Base-by-base conservation (phyloP, 225 moss, liverwort and hornwort species). In the Polytrichum commune region DNA sequence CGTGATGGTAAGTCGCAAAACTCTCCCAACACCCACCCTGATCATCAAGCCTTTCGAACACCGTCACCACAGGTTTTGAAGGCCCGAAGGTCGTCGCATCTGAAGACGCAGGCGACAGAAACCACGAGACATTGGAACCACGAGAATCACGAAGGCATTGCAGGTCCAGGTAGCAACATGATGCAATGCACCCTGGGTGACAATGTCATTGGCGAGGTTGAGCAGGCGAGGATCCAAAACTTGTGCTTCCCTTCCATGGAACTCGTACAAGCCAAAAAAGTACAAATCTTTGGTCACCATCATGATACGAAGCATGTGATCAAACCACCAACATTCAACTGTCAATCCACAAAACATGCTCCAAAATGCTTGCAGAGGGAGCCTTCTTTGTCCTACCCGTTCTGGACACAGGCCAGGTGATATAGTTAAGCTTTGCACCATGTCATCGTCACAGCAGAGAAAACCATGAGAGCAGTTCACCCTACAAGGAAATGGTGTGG, bases 191-290 rank as follows among this genome's bases (percentile, higher is more conserved):
- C 64, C 55, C 73, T 55, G 33, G 19, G 56, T 13, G 75, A 75
- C 60, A 84, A 79, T 60, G 67, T 79, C 65, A 80, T 81, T n/a
- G 77, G 75, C 27, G 84, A 88, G 38, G 75, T 72, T 67, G 87
- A 84, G 70, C 74, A 79, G 38, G 61, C 79, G 57, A 75, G 77
- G 75, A 81, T 84, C 55, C 81, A 84, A 70, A 84, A 74, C 54
- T 30, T 84, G 2, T 79, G 79, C 70, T 54, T 74, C 5, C 84
- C 84, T 28, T 75, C 84, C 27, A 58, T 83, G 84, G 77, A 88
- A 27, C 69, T 73, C 64, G 55, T 56, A 38, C 71, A 81, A 60
- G 28, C 73, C 72, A 29, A 73, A 53, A 32, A 13, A 24, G n/a
- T 38, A n/a, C 60, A 38, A 53, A 46, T 62, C 54, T 82, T 58